Evolutionary conservation across 352 stramenopile genomes (phyloP), one percentile per base, ranked within the genome.

Genomic region (Stramenopiles sp.): DNA sequence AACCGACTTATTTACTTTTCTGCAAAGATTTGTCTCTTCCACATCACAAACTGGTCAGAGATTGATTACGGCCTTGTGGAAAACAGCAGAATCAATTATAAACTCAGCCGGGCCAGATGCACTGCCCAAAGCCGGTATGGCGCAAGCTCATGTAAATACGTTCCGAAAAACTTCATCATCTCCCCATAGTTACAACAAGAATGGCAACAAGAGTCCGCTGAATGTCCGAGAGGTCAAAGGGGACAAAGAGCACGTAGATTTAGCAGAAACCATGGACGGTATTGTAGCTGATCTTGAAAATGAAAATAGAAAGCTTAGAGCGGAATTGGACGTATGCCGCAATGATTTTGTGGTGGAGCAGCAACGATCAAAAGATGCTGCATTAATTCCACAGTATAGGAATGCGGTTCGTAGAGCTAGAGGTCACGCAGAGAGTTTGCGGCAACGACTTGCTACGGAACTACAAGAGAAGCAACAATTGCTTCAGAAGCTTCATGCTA

Each of bases 211-310:
- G 4, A 33, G 27, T 27, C 55, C 55, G 55, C 55, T 71, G 55
- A n/a, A n/a, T n/a, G n/a, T n/a, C n/a, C n/a, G n/a, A 55, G 22
- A 78, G 1, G 22, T 14, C 30, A 33, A 78, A 33, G 71, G 31
- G 22, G 71, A 31, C 4, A 14, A 78, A 33, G 30, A 78, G 8
- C 30, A 78, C 8, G 30, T 33, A 14, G 22, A 78, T 78, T 14
- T 78, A 14, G 71, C 71, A 4, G 14, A 4, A 31, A 78, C 71
- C 8, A 78, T 78, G 71, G 71, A 78, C 14, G 71, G 71, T 31
- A 78, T 78, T 33, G 71, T 78, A 78, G 8, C 4, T 33, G 71
- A 78, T 78, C 14, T 78, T 14, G 71, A 78, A 33, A 31, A 78
- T 31, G 71, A 78, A 31, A 78, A 78, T 33, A 31, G 71, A 33